phyloP scores from a whole-genome alignment of 345 rosid genomes.

The Ceriops decandra region DNA sequence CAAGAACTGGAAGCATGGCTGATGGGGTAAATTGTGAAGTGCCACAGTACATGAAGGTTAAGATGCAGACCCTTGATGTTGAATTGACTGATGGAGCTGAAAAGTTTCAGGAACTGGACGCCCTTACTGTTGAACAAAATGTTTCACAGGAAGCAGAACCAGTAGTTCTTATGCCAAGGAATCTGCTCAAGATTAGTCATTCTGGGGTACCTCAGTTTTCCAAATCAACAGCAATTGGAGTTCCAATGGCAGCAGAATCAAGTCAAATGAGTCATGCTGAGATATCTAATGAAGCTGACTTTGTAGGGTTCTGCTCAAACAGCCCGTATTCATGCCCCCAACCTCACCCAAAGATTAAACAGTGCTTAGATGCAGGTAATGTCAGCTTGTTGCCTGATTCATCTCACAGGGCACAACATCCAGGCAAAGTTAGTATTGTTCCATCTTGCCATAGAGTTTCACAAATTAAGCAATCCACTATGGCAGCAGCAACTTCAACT shows the following conservation, averaged over 20 bases:
- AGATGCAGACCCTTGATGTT: slow-evolving; percentile 28
- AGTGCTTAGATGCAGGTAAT: slow-evolving; percentile 24
- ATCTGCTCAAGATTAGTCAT: slow-evolving; percentile 30
- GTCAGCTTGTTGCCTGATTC: slow-evolving; percentile 25
- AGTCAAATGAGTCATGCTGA: slow-evolving; percentile 37
- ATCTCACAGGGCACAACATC: slow-evolving; percentile 4
- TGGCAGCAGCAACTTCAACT: slow-evolving; percentile 3
- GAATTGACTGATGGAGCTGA: slow-evolving; percentile 31
- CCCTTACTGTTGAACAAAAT: slow-evolving; percentile 22
- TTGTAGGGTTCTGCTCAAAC: slow-evolving; percentile 23
- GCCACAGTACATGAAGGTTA: slow-evolving; percentile 24
- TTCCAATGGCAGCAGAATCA: slow-evolving; percentile 32
- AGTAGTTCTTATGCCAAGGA: slow-evolving; percentile 46
- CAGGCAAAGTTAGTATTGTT: slow-evolving; percentile 27
- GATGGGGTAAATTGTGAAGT: slow-evolving; percentile 28
- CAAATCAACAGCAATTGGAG: slow-evolving; percentile 15
- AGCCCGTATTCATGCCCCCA: slow-evolving; percentile 41
- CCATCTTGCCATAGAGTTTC: slow-evolving; percentile 28
- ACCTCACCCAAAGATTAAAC: slow-evolving; percentile 32
- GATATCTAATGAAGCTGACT: slow-evolving; percentile 26
- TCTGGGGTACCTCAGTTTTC: slow-evolving; percentile 32
- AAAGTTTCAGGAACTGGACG: slow-evolving; percentile 28
- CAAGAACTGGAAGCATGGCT: slow-evolving; percentile 23
- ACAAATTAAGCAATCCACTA: slow-evolving; percentile 29
- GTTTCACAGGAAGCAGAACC: slow-evolving; percentile 29